Evolutionary conservation across 1,139 yeast genomes (phyloP), one percentile per base, ranked within the genome.

Genomic region (Diutina mesorugosa): DNA sequence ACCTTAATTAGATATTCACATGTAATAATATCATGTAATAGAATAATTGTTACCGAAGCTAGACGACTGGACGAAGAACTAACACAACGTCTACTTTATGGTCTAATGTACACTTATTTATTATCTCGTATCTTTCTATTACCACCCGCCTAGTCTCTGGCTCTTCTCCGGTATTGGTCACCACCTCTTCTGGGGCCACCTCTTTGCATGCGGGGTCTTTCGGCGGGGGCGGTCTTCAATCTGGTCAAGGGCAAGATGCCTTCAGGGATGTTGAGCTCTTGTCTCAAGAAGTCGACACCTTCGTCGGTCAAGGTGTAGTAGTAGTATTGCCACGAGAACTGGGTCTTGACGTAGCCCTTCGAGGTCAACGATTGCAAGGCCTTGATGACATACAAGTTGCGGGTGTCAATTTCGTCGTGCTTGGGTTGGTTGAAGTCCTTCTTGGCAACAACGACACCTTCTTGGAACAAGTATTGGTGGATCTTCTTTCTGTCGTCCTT

Each of bases 291-390:
- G 75, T 90, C 97, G 66, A 95, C 95, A 85, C 99, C 99, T 80
- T 89, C 97, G 77, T 95, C 98, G 75, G 98, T 93, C 77, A 95
- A 89, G 84, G 99, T 90, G 95, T 95, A 95, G 96, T 93, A 95
- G 84, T 93, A 95, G 86, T 90, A 90, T 87, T 91, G 97, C 99
- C 99, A 93, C 72, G 99, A 93, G 87, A 93, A 93, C 81, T 91
- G 98, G 72, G 99, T 93, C 89, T 91, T 90, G 80, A 93, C 98
- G 85, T 73, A 93, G 77, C 99, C 99, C 82, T 87, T 90, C 67
- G 99, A 93, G 75, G 96, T 90, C 79, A 93, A 88, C 65, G 98
- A 91, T 84, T 93, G 99, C 79, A 93, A 87, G 74, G 99, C 98
- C 88, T 93, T 93, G 85, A 93, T 90, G 77, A 93, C 99, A 76